phyloP scores from a whole-genome alignment of 768 basidiomycete genomes.

The Nidularia pulvinata region DNA sequence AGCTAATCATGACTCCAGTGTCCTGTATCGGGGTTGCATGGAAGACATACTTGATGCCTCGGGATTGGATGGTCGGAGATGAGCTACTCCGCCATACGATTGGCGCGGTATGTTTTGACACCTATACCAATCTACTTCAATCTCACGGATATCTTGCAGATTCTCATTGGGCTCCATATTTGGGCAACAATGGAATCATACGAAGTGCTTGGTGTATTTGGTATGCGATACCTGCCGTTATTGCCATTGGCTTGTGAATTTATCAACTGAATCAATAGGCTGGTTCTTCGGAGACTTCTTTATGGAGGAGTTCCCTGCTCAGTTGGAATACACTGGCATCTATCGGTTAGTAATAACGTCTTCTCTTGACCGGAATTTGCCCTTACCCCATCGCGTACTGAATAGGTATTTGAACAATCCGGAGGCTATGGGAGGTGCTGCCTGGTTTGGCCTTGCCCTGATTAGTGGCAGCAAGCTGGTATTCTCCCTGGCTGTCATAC shows the following conservation, averaged over 20 bases:
- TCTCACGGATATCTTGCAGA: conserved; percentile 32
- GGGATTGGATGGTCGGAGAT: conserved; percentile 86
- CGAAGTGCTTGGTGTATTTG: conserved; percentile 93
- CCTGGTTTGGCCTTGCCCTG: conserved; percentile 91
- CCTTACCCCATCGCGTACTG: background rate
- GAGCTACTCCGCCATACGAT: conserved; percentile 87
- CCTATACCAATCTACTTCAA: background rate
- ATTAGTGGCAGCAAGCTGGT: conserved; percentile 95
- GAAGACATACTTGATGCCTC: conserved; percentile 85
- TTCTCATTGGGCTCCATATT: conserved; percentile 83
- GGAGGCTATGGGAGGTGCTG: conserved; percentile 93
- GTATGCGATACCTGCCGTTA: conserved; percentile 32
- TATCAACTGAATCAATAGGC: conserved; percentile 39
- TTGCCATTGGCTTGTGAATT: background rate
- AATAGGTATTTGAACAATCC: conserved; percentile 90
- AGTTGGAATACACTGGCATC: conserved; percentile 95
- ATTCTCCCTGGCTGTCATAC: conserved; percentile 78
- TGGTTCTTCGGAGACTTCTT: conserved; percentile 99
- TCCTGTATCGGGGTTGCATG: conserved; percentile 87
- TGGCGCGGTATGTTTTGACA: conserved; percentile 63
- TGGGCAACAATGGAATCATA: conserved; percentile 93
- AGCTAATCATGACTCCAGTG: conserved; percentile 37
- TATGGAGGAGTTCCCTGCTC: conserved; percentile 89
- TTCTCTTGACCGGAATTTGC: background rate
- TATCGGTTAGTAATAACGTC: conserved; percentile 60